Percentiles rank a stretch among this genome's conserved stretches.
These are phyloP conservation scores for Ogataea wickerhamii DNA, from an alignment of 805 yeast genomes.

Conservation along the genomic window DNA sequence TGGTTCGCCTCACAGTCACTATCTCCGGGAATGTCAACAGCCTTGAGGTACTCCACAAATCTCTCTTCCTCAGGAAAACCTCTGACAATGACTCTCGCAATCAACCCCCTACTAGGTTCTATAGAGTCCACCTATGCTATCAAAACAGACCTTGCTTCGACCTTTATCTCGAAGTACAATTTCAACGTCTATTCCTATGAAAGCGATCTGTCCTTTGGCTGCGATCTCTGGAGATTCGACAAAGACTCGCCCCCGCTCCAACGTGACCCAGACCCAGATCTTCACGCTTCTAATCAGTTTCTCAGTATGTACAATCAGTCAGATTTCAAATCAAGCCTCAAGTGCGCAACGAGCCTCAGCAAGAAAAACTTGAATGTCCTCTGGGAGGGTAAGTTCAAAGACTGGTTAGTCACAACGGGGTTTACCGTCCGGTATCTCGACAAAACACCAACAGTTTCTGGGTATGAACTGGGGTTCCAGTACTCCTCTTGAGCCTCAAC, in stretches of 20 bases:
- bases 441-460: conserved; percentile 43
- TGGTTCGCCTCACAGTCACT: conserved; percentile 84
- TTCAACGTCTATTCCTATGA: conserved; percentile 89
- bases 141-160: conserved; percentile 67
- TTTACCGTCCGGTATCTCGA: conserved; percentile 46
- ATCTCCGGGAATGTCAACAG: conserved; percentile 88
- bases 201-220: conserved; percentile 81
- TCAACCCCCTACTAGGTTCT: conserved; percentile 89
- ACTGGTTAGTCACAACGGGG: conserved; percentile 77
- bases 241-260: conserved; percentile 4
- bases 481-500: conserved; percentile 45
- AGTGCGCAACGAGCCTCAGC: conserved; percentile 65
- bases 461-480: conserved; percentile 59
- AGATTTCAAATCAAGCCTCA: conserved; percentile 66
- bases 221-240: conserved; percentile 67
- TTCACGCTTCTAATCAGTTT: conserved; percentile 20
- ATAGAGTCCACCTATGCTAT: conserved; percentile 84
- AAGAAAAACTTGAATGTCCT: conserved; percentile 58
- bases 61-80: conserved; percentile 83
- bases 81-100: conserved; percentile 76
- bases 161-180: conserved; percentile 81
- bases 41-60: conserved; percentile 78
- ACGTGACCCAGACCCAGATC: neutral
- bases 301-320: conserved; percentile 43
- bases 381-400: conserved; percentile 88